Conservation (phyloP, 1,139 yeast genomes). For the Debaryomycetaceae sp. region DNA sequence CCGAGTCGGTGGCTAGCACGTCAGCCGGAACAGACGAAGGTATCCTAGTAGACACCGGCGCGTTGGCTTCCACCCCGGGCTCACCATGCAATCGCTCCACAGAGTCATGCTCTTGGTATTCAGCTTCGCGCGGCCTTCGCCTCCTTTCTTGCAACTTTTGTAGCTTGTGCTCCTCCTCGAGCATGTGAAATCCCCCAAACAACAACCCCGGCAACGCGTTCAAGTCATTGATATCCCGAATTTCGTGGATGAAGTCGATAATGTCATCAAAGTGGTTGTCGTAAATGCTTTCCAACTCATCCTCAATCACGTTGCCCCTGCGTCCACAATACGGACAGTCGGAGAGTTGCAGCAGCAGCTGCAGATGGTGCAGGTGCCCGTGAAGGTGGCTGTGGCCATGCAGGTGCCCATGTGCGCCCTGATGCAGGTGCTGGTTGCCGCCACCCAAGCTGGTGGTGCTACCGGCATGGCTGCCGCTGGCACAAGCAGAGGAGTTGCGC, state of each 20-base stretch:
- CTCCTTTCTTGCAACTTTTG: conserved; percentile 25
- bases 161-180: conserved; percentile 33
- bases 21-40: not conserved
- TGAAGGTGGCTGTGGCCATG: conserved; percentile 11
- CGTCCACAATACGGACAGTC: conserved; percentile 80
- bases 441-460: not conserved
- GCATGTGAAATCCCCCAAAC: conserved; percentile 38
- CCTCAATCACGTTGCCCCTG: conserved; percentile 67
- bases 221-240: conserved; percentile 38
- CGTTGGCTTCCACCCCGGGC: not conserved
- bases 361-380: conserved; percentile 8
- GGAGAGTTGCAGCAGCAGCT: conserved; percentile 31
- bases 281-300: conserved; percentile 57
- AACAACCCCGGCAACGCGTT: conserved; percentile 37
- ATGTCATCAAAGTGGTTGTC: conserved; percentile 59
- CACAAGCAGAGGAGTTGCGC: conserved; percentile 8
- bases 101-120: conserved; percentile 1
- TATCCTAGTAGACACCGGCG: conserved; percentile 1
- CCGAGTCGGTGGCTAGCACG: no score
- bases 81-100: not conserved
- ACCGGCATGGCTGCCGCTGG: not conserved
- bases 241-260: conserved; percentile 35
- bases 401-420: conserved; percentile 2
- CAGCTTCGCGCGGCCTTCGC: conserved; percentile 2
- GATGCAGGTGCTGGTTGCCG: conserved; percentile 1